Percentiles rank a stretch among this genome's conserved stretches.
Evolutionary conservation across 768 basidiomycete genomes (phyloP).

Genomic region (Serendipita vermifera): DNA sequence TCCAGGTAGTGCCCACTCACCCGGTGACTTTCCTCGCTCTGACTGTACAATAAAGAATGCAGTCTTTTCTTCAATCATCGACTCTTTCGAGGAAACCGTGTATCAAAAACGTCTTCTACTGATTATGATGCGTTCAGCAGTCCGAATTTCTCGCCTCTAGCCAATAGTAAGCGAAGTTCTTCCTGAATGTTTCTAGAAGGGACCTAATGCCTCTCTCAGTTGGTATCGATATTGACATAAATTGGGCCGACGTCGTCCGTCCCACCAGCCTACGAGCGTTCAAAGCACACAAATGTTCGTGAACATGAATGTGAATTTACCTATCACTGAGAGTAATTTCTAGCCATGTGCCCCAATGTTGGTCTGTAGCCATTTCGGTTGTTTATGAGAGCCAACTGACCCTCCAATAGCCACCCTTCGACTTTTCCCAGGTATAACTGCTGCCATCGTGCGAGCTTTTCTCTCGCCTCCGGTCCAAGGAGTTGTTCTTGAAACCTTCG

Average conservation of each 20-base stretch:
- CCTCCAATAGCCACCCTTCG: slow-evolving; percentile 73
- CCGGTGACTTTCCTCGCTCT: neutral
- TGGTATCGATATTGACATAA: slow-evolving; percentile 79
- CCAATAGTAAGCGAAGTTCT: slow-evolving; percentile 43
- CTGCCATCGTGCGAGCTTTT: slow-evolving; percentile 60
- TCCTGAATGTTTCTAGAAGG: neutral
- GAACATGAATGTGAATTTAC: neutral
- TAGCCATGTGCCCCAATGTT: slow-evolving; percentile 72
- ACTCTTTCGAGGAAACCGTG: slow-evolving; percentile 57
- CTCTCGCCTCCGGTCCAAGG: slow-evolving; percentile 61
- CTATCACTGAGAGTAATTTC: neutral
- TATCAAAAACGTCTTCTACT: slow-evolving; percentile 68
- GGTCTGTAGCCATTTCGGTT: slow-evolving; percentile 32
- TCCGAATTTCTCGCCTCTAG: slow-evolving; percentile 70
- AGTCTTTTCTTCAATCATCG: slow-evolving; percentile 84
- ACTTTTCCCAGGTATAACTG: slow-evolving; percentile 77
- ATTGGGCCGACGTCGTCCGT: slow-evolving; percentile 78
- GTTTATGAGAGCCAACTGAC: neutral
- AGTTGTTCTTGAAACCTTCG: slow-evolving; percentile 82
- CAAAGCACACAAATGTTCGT: slow-evolving; percentile 60
- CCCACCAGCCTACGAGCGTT: slow-evolving; percentile 71
- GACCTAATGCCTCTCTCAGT: slow-evolving; percentile 32
- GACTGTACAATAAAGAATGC: slow-evolving; percentile 34
- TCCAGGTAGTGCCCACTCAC: slow-evolving; percentile 42
- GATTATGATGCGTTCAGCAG: slow-evolving; percentile 75